Evolutionary conservation across 768 basidiomycete species (phyloP).

Genomic region (Sporobolomyces phaffii): DNA sequence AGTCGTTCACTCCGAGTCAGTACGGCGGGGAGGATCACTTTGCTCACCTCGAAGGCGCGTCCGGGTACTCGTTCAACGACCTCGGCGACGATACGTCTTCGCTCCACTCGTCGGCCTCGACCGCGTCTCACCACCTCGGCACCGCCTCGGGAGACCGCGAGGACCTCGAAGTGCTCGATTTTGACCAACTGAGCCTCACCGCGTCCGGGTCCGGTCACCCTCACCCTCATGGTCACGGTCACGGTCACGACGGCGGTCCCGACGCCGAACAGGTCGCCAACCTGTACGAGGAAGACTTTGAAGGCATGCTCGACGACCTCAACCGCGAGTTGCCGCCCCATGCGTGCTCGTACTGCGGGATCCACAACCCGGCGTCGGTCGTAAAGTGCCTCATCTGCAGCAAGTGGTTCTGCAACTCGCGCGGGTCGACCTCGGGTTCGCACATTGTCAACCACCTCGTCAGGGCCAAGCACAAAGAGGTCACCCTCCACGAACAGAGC

Average conservation of each 20-base stretch:
- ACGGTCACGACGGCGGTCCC: too few relatives aligned
- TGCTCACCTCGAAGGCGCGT: conserved; percentile 48
- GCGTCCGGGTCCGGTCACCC: too few relatives aligned
- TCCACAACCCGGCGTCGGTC: conserved; percentile 92
- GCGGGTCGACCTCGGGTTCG: conserved; percentile 86
- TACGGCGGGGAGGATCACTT: conserved; percentile 36
- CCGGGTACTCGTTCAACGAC: conserved; percentile 34
- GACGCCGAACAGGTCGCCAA: conserved; percentile 9
- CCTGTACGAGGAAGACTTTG: conserved; percentile 69
- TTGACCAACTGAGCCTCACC: conserved; percentile 14
- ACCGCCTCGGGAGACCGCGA: conserved; percentile 8
- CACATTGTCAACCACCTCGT: conserved; percentile 99
- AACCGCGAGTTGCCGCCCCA: conserved; percentile 86
- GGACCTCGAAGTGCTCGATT: conserved; percentile 7
- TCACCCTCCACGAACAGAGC: conserved; percentile 88
- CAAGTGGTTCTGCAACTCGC: conserved; percentile 98
- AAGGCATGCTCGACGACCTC: conserved; percentile 79
- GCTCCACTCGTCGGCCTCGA: conserved; percentile 10
- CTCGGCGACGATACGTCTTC: conserved; percentile 32
- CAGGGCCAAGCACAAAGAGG: conserved; percentile 98
- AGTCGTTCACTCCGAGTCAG: conserved; percentile 1
- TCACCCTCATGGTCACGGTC: too few relatives aligned
- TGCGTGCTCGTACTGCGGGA: conserved; percentile 99
- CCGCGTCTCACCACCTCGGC: background rate
- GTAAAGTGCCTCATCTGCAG: conserved; percentile 88